These are phyloP conservation scores for Vigna trinervia DNA, from an alignment of 306 rosid species.

Conservation along the genomic window DNA sequence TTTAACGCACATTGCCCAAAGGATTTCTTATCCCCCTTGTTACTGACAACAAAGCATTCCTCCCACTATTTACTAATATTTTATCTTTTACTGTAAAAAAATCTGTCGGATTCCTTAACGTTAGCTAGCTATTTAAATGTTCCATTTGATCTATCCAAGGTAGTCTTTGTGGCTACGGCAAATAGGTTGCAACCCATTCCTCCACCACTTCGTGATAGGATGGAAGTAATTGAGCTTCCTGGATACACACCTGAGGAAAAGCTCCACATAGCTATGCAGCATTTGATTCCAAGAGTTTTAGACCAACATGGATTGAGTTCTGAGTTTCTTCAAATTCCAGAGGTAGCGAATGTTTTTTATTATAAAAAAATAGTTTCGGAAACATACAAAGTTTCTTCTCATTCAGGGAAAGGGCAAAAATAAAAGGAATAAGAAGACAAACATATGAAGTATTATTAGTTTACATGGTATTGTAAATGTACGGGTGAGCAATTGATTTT, in stretches of 20 bases:
- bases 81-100: conserved; percentile 11
- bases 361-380: conserved; percentile 4
- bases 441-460: conserved; percentile 21
- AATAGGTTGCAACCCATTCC: conserved; percentile 95
- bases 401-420: conserved; percentile 25
- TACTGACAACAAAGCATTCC: neutral
- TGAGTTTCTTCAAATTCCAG: conserved; percentile 90
- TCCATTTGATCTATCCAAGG: conserved; percentile 95
- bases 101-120: conserved; percentile 63
- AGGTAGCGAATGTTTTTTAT: conserved; percentile 54
- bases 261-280: conserved; percentile 85
- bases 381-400: conserved; percentile 13
- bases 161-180: conserved; percentile 95
- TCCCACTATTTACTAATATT: conserved; percentile 5
- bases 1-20: neutral
- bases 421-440: neutral
- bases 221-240: conserved; percentile 99
- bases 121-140: conserved; percentile 88
- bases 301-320: conserved; percentile 91
- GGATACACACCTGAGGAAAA: conserved; percentile 98
- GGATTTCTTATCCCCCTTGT: conserved; percentile 24
- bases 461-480: conserved; percentile 24
- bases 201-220: conserved; percentile 90
- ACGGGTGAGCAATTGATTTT: conserved; percentile 31
- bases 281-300: conserved; percentile 96